Conservation (phyloP, 306 rosid genomes). For the Trifolium dubium region DNA sequence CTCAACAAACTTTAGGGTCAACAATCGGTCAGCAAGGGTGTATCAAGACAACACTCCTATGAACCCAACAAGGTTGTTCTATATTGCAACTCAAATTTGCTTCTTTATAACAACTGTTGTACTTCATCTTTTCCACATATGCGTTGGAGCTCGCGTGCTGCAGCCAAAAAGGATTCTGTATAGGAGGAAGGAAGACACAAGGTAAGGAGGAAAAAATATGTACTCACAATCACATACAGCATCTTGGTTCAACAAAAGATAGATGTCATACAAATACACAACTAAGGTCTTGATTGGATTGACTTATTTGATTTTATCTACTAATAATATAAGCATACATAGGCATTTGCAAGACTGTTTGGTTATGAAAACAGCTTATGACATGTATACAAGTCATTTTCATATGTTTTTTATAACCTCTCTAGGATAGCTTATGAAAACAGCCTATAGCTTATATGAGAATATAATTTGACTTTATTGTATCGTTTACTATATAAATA, state of each 20-base stretch:
- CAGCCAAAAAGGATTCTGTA: constrained; percentile 74
- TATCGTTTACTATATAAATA: not conserved
- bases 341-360: not conserved
- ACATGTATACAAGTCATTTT: not conserved
- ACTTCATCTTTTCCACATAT: constrained; percentile 67
- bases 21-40: constrained; percentile 45
- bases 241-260: constrained; percentile 17
- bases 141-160: constrained; percentile 71
- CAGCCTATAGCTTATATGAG: not conserved
- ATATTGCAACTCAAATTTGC: constrained; percentile 39
- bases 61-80: constrained; percentile 43
- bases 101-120: constrained; percentile 48
- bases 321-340: not conserved
- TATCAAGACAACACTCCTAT: constrained; percentile 42
- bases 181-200: constrained; percentile 15
- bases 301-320: not conserved
- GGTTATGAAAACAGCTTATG: not conserved
- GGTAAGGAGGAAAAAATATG: constrained; percentile 31
- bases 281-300: not conserved
- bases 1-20: constrained; percentile 39
- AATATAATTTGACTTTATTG: not conserved
- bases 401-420: not conserved
- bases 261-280: not conserved
- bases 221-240: constrained; percentile 2
- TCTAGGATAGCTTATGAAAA: not conserved